Conservation (phyloP, 2,329 filamentous ascomycete genomes). For the Cladophialophora bantiana region DNA sequence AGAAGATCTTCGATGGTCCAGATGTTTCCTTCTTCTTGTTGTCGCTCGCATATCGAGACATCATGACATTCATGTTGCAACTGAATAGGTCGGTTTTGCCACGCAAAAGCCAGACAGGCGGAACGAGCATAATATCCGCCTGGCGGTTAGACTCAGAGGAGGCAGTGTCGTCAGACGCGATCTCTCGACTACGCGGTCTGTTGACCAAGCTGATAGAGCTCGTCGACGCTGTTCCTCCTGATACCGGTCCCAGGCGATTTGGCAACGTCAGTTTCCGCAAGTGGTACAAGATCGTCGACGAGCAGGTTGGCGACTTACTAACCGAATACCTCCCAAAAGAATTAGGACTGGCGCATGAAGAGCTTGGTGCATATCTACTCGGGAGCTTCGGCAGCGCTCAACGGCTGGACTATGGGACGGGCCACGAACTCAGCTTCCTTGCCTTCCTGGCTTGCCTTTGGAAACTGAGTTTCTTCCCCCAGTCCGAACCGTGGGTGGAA, state of each 20-base stretch:
- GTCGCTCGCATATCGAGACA: slow-evolving; percentile 83
- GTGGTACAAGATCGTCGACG: slow-evolving; percentile 77
- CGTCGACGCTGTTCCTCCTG: slow-evolving; percentile 80
- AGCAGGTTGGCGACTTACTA: slow-evolving; percentile 64
- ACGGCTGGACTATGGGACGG: slow-evolving; percentile 92
- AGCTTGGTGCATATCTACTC: slow-evolving; percentile 79
- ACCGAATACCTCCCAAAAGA: slow-evolving; percentile 61
- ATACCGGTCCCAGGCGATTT: slow-evolving; percentile 84
- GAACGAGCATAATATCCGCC: slow-evolving; percentile 55
- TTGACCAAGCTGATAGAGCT: slow-evolving; percentile 70
- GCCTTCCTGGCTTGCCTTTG: slow-evolving; percentile 89
- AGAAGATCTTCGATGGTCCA: slow-evolving; percentile 82
- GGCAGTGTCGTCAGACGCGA: slow-evolving; percentile 60
- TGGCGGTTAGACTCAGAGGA: slow-evolving; percentile 57
- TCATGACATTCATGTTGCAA: slow-evolving; percentile 86
- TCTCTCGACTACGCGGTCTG: slow-evolving; percentile 71
- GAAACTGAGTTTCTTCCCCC: slow-evolving; percentile 82
- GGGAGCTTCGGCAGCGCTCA: slow-evolving; percentile 88
- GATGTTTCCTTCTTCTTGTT: slow-evolving; percentile 83
- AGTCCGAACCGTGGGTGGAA: slow-evolving; percentile 54
- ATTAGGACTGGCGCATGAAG: slow-evolving; percentile 60
- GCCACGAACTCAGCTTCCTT: slow-evolving; percentile 92
- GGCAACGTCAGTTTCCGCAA: slow-evolving; percentile 89
- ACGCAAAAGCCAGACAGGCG: slow-evolving; percentile 52
- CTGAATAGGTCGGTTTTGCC: slow-evolving; percentile 88